Evolutionary conservation across 2,329 filamentous ascomycete genomes (phyloP), one percentile per base, ranked within the genome.

Genomic region (Aureobasidium pullulans): DNA sequence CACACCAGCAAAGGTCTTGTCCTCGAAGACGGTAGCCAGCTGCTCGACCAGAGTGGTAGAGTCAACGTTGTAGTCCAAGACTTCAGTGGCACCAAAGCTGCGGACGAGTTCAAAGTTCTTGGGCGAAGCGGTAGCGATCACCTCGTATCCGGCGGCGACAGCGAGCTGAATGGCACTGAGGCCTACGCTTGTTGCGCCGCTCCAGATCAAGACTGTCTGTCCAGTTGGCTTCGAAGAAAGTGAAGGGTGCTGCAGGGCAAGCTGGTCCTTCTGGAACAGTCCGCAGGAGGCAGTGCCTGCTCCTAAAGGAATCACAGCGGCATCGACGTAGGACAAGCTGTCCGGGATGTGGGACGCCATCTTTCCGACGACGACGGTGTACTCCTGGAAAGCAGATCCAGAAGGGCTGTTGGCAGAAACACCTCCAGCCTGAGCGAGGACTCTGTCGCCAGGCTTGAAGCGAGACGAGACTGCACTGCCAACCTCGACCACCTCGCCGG

Each of bases 171-270:
- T 74, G 0, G 75, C 76, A 44, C 73, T 75, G 42, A 72, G 72
- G 1, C 79, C 78, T 0, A 79, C 76, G 15, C 71, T 72, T 0
- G 76, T 75, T 2, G 77, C 74, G 0, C 80, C 81, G n/a, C 80
- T 80, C 77, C 79, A 83, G 13, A 82, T 66, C 5, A 82, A 64
- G 0, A 78, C 40, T 48, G 70, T 65, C 50, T 75, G 69, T 15
- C 68, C 69, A 5, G 63, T 68, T 2, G 62, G 16, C 39, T 69
- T 61, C 9, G 48, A 42, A 28, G 29, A n/a, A 10, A 53, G 6
- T 4, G 46, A 60, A 8, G 64, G 62, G 36, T 49, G 53, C 8
- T 59, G 50, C 15, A 66, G 39, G 15, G 37, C 54, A 29, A 66
- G 59, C 28, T 64, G 59, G 28, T 64, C 65, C 11, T 63, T 60